Evolutionary conservation across 2,329 filamentous ascomycete species (phyloP), one percentile per base, ranked within the genome.

Genomic region (Cercospora berteroae): DNA sequence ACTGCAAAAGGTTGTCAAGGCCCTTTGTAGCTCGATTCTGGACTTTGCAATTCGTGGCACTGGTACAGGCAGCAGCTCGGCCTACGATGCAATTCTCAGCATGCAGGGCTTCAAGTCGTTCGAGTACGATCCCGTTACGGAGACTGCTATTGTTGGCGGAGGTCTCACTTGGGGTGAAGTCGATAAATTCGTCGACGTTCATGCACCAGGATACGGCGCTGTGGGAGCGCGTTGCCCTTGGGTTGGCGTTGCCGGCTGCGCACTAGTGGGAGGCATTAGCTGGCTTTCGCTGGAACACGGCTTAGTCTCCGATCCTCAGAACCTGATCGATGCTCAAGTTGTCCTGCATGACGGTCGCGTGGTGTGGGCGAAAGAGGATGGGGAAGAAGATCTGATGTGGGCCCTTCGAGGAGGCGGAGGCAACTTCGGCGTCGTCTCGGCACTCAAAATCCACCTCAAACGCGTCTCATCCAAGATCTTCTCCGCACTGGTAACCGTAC

Each of bases 321-420:
- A 81, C 67, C 70, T 82, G 65, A 72, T 82, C 0, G 80, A 82
- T 67, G 77, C 76, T 2, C 74, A 80, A 60, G 71, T 82, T 8
- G 77, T 81, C 20, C 74, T 77, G 33, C 70, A 74, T 6, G 78
- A 81, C 63, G 81, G 81, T 0, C 69, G 69, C 1, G 68, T 77
- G 5, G 61, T 80, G 1, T 82, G 80, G 80, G 80, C 80, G 1
- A 76, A 8, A 20, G 60, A 69, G 44, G 65, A 72, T 25, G 42
- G 59, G 1, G 78, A 81, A 60, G 77, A 80, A 2, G 80, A 82
- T 18, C 73, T 82, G 2, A 71, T 81, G 13, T 82, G 79, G 79
- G 79, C 79, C 5, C 70, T 81, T 9, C 74, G 80, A n/a, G 80
- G 79, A 1, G 79, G 79, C 13, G 80, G 79, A 9, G 78, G 78